Base-by-base conservation (phyloP, 1,284 basidiomycete genomes). In the Sporisorium graminicola region DNA sequence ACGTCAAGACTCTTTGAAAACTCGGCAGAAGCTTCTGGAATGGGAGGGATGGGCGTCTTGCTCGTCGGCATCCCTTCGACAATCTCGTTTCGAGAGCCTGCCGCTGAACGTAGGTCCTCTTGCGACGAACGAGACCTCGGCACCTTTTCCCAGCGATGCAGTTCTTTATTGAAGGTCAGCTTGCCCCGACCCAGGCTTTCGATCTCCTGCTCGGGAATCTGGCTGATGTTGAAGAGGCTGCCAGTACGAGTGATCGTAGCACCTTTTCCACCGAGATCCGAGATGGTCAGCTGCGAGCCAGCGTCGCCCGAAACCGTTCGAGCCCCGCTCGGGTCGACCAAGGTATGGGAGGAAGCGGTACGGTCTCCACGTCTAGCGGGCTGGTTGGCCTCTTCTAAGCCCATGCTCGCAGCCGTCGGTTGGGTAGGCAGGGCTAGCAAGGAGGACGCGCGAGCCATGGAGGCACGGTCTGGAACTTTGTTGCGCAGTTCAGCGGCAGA, bases 151-250 rank as follows among this genome's bases (percentile, higher is more conserved):
- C 79, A 81, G 5, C 65, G 65, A 49, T 68, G 59, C 20, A 66
- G 46, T 27, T 67, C 67, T 13, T 69, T 71, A 62, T 81, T 79
- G 53, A 78, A 79, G 3, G 47, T 71, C 51, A 81, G 49, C 42
- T 60, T 71, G 35, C 78, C 79, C n/a, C 76, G 55, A 7, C 74
- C 77, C 5, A 81, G 58, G 27, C 54, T 67, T 35, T 79, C 75
- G 14, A 81, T 50, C 43, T 76, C 74, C 22, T 78, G 63, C 6
- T 68, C 61, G 4, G 77, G 71, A 13, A 81, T 76, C 55, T 74
- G 79, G 42, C 68, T 68, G 58, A 81, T 81, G 64, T 79, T 77
- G 56, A 77, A 66, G 33, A 80, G 63, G 18, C 77, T 77, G 20
- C 74, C 74, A 16, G 64, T 69, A 1, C 74, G 65, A 2, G 74